A percentile compares a stretch with the other conserved stretches of the same genome.
Conservation (phyloP, 768 basidiomycete species). For the Boletellus ananas region DNA sequence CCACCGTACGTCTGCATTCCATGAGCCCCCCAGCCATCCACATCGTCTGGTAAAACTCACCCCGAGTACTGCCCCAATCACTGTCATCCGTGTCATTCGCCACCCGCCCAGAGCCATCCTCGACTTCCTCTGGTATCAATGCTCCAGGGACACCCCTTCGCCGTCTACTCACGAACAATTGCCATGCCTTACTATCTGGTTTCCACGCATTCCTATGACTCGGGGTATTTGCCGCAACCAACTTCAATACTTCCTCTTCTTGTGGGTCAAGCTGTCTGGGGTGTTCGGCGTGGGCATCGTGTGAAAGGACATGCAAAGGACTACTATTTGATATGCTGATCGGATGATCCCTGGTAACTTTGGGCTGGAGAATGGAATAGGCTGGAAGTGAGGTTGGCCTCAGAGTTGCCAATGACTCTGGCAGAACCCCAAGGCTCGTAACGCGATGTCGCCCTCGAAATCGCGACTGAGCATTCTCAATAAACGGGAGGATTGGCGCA, state of each 20-base stretch:
- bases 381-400: constrained; percentile 68
- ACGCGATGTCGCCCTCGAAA: constrained; percentile 25
- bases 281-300: constrained; percentile 15
- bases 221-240: constrained; percentile 66
- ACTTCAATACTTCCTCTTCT: constrained; percentile 52
- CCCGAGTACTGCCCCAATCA: constrained; percentile 25
- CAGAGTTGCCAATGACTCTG: constrained; percentile 55
- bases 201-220: constrained; percentile 73
- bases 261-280: constrained; percentile 34
- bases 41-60: constrained; percentile 16
- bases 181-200: constrained; percentile 61
- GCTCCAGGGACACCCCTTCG: constrained; percentile 27
- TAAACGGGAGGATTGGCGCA: constrained; percentile 36
- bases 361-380: constrained; percentile 52
- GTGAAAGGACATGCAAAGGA: background rate
- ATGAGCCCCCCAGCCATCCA: constrained; percentile 7
- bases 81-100: constrained; percentile 17
- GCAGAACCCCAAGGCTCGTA: constrained; percentile 40
- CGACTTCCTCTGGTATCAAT: constrained; percentile 35
- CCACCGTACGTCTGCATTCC: constrained; percentile 22
- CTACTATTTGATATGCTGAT: background rate
- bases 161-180: constrained; percentile 46
- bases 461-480: constrained; percentile 26
- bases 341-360: background rate
- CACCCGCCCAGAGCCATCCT: constrained; percentile 24